A percentile compares a stretch with the other conserved stretches of the same genome.
phyloP scores from a whole-genome alignment of 179 eudicot species.

The Silene vulgaris region DNA sequence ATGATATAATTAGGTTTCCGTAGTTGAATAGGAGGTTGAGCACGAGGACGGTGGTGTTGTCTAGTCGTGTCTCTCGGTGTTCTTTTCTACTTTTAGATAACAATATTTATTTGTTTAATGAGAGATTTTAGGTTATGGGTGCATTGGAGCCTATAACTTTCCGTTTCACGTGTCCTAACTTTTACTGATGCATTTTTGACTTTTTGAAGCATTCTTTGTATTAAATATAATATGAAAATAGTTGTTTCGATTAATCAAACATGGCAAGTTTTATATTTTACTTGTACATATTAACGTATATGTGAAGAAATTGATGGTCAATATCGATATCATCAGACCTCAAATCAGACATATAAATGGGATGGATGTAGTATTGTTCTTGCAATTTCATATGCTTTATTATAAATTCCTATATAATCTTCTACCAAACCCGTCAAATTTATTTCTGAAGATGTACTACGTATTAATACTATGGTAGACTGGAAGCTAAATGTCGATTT shows the following conservation, averaged over 20 bases:
- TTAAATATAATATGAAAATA: background rate
- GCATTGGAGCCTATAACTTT: no score
- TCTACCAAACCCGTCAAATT: background rate
- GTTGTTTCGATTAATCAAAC: background rate
- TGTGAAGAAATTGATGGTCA: background rate
- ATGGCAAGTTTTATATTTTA: background rate
- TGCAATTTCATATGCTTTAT: background rate
- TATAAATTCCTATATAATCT: background rate
- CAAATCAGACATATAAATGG: background rate
- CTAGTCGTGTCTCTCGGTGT: no score
- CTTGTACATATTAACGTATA: background rate
- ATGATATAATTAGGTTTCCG: no score
- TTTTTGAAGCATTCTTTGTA: background rate
- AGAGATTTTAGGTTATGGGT: no score
- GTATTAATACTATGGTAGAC: background rate
- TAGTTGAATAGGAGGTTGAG: no score
- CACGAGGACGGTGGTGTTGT: no score
- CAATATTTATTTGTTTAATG: no score
- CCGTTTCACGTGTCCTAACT: no score
- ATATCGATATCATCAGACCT: background rate
- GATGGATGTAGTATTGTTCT: background rate
- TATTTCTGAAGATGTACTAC: background rate
- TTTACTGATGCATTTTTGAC: no score
- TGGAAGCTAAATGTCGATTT: slow-evolving; percentile 37
- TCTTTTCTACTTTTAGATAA: no score